A percentile compares a stretch with the other conserved stretches of the same genome.
Conservation (phyloP, 2,329 filamentous ascomycete genomes). For the Didymellaceae sp. region DNA sequence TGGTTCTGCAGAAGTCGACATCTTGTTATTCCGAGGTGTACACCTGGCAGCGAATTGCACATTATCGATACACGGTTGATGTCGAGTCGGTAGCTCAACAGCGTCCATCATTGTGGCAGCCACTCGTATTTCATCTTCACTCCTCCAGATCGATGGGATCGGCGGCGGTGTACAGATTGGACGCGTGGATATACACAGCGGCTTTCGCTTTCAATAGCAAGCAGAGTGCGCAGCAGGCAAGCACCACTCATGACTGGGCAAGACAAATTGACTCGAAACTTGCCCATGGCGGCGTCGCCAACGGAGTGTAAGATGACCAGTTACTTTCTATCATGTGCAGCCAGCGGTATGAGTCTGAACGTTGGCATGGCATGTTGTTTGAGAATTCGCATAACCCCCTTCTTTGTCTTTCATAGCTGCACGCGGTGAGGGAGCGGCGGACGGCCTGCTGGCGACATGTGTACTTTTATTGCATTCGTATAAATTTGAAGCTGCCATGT, state of each 20-base stretch:
- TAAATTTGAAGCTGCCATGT: constrained; percentile 23
- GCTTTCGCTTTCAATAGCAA: background rate
- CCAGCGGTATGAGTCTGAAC: background rate
- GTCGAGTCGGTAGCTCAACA: background rate
- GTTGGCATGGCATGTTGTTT: background rate
- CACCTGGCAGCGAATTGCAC: background rate
- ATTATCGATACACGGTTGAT: background rate
- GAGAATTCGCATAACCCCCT: constrained; percentile 1
- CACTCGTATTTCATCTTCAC: background rate
- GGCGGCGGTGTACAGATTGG: constrained; percentile 13
- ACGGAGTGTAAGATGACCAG: background rate
- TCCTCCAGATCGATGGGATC: background rate
- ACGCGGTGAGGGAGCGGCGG: constrained; percentile 3
- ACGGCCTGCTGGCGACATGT: constrained; percentile 23
- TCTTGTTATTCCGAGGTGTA: constrained; percentile 21
- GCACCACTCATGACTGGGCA: constrained; percentile 3
- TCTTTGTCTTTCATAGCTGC: constrained; percentile 13
- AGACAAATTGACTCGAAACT: constrained; percentile 11
- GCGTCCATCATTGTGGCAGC: background rate
- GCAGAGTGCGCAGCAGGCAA: background rate
- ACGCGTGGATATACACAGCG: background rate
- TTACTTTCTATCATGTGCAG: constrained; percentile 5
- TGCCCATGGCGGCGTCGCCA: constrained; percentile 1
- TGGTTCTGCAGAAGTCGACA: background rate
- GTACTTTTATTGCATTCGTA: constrained; percentile 47